These are phyloP conservation scores for Pulveroboletus sp. DNA, from an alignment of 768 basidiomycete species.

Conservation along the genomic window DNA sequence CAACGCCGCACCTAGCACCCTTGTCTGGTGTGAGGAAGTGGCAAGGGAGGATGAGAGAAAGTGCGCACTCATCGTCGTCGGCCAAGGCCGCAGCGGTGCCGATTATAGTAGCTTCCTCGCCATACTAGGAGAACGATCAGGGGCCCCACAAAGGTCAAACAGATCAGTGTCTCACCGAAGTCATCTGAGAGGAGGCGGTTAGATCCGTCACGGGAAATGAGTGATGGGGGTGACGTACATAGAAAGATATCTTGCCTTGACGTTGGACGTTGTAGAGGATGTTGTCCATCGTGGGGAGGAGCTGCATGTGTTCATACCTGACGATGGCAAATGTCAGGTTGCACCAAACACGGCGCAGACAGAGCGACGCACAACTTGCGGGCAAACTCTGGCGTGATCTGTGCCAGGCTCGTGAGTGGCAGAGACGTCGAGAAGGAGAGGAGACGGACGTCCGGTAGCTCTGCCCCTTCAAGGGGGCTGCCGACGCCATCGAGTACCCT, in stretches of 20 bases:
- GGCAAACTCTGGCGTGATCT: slow-evolving; percentile 70
- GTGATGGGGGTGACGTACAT: slow-evolving; percentile 44
- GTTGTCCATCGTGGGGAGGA: slow-evolving; percentile 81
- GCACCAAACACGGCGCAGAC: not conserved
- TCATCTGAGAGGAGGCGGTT: slow-evolving; percentile 53
- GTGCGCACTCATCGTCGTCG: slow-evolving; percentile 74
- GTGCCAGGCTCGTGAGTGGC: slow-evolving; percentile 5
- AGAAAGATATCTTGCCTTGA: slow-evolving; percentile 90
- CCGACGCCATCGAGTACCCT: slow-evolving; percentile 82
- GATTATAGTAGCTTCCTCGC: slow-evolving; percentile 87
- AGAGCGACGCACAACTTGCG: slow-evolving; percentile 47
- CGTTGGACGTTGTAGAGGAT: slow-evolving; percentile 89
- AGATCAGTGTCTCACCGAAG: slow-evolving; percentile 51
- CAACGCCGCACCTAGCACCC: slow-evolving; percentile 60
- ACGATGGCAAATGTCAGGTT: not conserved
- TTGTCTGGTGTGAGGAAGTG: slow-evolving; percentile 25
- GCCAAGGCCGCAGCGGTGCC: slow-evolving; percentile 86
- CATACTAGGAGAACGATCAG: slow-evolving; percentile 47
- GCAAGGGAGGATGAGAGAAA: not conserved
- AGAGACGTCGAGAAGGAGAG: not conserved
- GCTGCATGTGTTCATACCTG: slow-evolving; percentile 75
- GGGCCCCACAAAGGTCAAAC: not conserved
- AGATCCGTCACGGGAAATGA: slow-evolving; percentile 5
- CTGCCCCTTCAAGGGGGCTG: slow-evolving; percentile 63
- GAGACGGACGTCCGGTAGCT: slow-evolving; percentile 63